Evolutionary conservation across 2,329 filamentous ascomycete genomes (phyloP).

Genomic region (Microdochium paspali): DNA sequence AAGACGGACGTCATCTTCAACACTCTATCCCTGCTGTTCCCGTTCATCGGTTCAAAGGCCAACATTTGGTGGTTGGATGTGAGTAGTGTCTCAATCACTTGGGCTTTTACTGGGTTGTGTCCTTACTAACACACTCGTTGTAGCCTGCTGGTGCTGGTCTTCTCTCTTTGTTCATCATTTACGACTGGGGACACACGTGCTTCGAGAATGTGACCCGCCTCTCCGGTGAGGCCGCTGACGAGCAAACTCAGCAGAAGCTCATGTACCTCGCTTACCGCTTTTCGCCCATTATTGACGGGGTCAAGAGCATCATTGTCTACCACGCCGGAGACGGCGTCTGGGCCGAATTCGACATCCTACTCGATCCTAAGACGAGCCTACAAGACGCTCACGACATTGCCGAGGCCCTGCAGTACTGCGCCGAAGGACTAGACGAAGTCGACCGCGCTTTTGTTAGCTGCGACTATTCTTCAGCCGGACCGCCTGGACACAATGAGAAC

Average conservation of each 20-base stretch:
- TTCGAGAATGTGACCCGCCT: conserved; percentile 49
- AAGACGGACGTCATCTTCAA: conserved; percentile 58
- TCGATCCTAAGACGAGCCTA: conserved; percentile 42
- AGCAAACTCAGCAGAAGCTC: conserved; percentile 43
- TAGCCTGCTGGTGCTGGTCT: conserved; percentile 45
- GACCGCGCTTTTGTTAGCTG: conserved; percentile 29
- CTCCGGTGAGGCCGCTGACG: conserved; percentile 45
- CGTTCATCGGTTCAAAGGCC: conserved; percentile 47
- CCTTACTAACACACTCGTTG: neutral
- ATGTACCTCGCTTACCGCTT: conserved; percentile 51
- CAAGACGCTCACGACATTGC: conserved; percentile 48
- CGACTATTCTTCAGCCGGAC: conserved; percentile 21
- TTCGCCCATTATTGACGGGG: conserved; percentile 39
- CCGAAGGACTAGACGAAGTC: conserved; percentile 34
- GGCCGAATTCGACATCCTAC: conserved; percentile 51
- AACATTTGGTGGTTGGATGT: conserved; percentile 60
- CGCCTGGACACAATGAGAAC: conserved; percentile 11
- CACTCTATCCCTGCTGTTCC: conserved; percentile 52
- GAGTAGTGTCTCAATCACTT: conserved; percentile 3
- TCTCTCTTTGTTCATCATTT: conserved; percentile 58
- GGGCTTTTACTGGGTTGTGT: too few relatives aligned
- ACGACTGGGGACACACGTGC: conserved; percentile 56
- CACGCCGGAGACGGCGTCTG: conserved; percentile 55
- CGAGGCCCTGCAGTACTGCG: conserved; percentile 54
- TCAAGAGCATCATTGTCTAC: conserved; percentile 46